Conservation (phyloP, 2,329 filamentous ascomycete species). For the Ophiocordyceps polyrhachis-furcata region DNA sequence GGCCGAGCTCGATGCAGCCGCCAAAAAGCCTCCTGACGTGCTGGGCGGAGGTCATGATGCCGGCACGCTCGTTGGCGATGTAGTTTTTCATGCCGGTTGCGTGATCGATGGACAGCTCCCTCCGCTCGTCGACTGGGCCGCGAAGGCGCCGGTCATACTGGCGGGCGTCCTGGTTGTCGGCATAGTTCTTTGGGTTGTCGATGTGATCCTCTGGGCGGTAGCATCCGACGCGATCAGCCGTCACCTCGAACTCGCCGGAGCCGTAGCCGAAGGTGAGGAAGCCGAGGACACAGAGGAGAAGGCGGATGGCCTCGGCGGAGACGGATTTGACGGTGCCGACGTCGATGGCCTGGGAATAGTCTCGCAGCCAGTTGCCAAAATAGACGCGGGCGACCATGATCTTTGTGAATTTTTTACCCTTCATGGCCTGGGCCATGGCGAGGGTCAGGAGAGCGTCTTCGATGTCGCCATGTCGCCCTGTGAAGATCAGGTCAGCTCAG, state of each 20-base stretch:
- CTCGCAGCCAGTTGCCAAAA: conserved; percentile 88
- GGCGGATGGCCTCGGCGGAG: conserved; percentile 75
- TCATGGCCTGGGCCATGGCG: conserved; percentile 31
- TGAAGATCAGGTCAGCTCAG: background rate
- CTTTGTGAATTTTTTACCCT: conserved; percentile 69
- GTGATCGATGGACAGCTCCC: conserved; percentile 63
- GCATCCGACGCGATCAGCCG: conserved; percentile 61
- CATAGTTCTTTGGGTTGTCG: conserved; percentile 74
- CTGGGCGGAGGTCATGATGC: conserved; percentile 65
- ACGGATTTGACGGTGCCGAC: conserved; percentile 84
- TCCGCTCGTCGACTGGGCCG: conserved; percentile 58
- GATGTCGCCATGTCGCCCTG: conserved; percentile 76
- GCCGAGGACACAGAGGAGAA: conserved; percentile 72
- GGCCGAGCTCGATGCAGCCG: conserved; percentile 61
- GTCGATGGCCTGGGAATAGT: conserved; percentile 89
- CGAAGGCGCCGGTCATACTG: conserved; percentile 67
- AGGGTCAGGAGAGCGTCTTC: conserved; percentile 74
- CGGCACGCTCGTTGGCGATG: conserved; percentile 65
- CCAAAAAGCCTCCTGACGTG: conserved; percentile 59
- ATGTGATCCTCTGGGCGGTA: conserved; percentile 63
- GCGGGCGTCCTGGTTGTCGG: conserved; percentile 70
- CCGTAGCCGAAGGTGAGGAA: conserved; percentile 82
- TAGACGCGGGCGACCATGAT: conserved; percentile 78
- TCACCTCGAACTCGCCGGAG: conserved; percentile 71
- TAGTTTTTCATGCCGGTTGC: conserved; percentile 77